Evolutionary conservation across 2,329 filamentous ascomycete species (phyloP).

Genomic region (Tolypocladium inflatum): DNA sequence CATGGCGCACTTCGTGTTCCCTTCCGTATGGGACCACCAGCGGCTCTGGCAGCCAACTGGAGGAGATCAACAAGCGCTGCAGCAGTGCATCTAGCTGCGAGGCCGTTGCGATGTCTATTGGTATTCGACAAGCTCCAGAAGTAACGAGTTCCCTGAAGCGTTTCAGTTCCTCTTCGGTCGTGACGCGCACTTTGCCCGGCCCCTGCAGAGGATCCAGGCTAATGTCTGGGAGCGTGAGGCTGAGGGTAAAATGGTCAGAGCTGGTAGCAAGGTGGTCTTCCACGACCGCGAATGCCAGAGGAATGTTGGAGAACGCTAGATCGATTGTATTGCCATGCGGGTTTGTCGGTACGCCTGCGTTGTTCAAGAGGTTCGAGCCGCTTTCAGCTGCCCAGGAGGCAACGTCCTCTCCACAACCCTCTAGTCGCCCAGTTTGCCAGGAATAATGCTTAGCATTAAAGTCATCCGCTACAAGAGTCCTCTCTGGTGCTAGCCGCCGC

Average conservation of each 20-base stretch:
- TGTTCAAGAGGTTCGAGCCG: conserved; percentile 7
- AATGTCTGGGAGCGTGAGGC: conserved; percentile 5
- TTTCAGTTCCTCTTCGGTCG: conserved; percentile 7
- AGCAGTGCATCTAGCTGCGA: conserved; percentile 4
- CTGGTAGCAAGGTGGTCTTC: conserved; percentile 9
- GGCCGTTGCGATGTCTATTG: conserved; percentile 1
- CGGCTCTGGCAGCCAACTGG: conserved; percentile 3
- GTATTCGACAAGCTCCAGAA: conserved; percentile 1
- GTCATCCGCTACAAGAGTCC: conserved; percentile 8
- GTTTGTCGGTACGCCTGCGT: conserved; percentile 8
- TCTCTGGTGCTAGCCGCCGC: conserved; percentile 4
- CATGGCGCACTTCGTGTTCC: conserved; percentile 5
- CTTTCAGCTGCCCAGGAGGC: conserved; percentile 6
- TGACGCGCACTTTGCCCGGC: conserved; percentile 7
- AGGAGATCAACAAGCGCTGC: conserved; percentile 4
- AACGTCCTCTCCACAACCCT: conserved; percentile 5
- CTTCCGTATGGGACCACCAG: conserved; percentile 1
- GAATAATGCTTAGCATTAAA: conserved; percentile 9
- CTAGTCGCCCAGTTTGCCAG: conserved; percentile 7
- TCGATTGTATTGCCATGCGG: conserved; percentile 10
- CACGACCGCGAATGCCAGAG: conserved; percentile 6
- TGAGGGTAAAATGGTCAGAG: conserved; percentile 10
- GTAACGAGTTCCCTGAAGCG: conserved; percentile 7
- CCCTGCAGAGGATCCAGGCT: neutral
- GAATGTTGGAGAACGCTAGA: conserved; percentile 8